Evolutionary conservation across 257 asterid genomes (phyloP), one percentile per base, ranked within the genome.

Genomic region (Ballota nigra): DNA sequence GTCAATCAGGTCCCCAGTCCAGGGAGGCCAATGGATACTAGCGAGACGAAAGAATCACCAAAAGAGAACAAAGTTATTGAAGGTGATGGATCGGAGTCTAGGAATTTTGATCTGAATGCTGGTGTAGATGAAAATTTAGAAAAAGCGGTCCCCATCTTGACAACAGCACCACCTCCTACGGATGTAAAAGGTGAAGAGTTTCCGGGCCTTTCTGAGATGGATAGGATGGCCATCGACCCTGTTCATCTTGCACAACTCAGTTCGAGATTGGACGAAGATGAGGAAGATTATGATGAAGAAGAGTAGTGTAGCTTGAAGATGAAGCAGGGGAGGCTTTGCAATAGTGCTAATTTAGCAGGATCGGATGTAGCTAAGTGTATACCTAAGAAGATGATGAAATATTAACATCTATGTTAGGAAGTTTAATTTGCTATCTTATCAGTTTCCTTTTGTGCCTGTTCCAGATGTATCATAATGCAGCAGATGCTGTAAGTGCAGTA

Each of bases 231-330:
- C 26, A 76, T 89, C 1, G 95, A 84, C 52, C 95, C 92, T 24
- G 77, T 74, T 74, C 89, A 89, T 69, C 75, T 87, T 58, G 86
- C 86, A 19, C 94, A 83, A 31, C 64, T 84, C 8, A 77, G 80
- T 34, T 81, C 96, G 16, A 80, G 75, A 31, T 20, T 79, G 68
- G 90, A 79, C 15, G 96, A 86, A 41, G 91, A 83, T 1, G 96
- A 88, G 13, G 95, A 89, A 77, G 95, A 87, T 68, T 87, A 89
- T 9, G 94, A 89, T 4, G 91, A 87, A 63, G 91, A 87, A 84
- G 94, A 73, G 45, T 80, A 79, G 80, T 66, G 49, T 55, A 69
- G 74, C 57, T 34, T 45, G 78, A 70, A n/a, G 47, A 69, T 22
- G 61, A 69, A 45, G 49, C 18, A n/a, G n/a, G 18, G 52, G 16